Base-by-base conservation (phyloP, 2,329 filamentous ascomycete species). In the Ramularia endophylla region DNA sequence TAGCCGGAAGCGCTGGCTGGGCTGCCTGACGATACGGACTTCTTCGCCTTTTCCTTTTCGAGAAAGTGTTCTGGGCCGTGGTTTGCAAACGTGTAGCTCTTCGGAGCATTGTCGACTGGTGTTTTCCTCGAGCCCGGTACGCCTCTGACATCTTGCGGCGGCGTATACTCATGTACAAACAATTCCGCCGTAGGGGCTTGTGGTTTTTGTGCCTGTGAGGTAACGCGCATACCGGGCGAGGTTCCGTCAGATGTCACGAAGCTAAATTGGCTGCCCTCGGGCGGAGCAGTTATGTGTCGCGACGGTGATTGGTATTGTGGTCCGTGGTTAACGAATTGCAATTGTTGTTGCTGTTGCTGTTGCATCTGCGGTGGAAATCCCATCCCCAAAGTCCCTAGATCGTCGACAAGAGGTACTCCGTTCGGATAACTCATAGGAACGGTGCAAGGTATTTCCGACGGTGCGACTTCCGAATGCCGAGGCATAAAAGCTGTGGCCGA, bases 31-130 rank as follows among this genome's bases (percentile, higher is more conserved):
- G 40, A 35, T 12, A 18, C 18, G 9, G 27, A 42, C 40, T 50
- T 53, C 30, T 52, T 55, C 7, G 38, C 38, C 47, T 58, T 59
- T 28, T 54, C 52, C 44, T 55, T 57, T 44, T 58, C 57, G 20
- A 34, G 20, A 50, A 70, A 72, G 48, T 70, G 65, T 44, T 63
- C 59, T 1, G 69, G 68, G 8, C 65, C 65, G 42, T 69, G 65
- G 36, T 71, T 71, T 33, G 67, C 65, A 41, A 73, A 73, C 12
- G 68, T 67, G 49, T 69, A 73, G 43, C 61, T 69, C 55, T 70
- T 72, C 2, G 64, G 60, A 8, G 48, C 55, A 15, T 42, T 47
- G 30, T 61, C 58, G 8, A 45, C 46, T 61, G 54, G 58, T 6
- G 22, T 6, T 44, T 57, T 60, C 4, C 60, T 51, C 12, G 57